Percentiles rank a stretch among this genome's conserved stretches.
Evolutionary conservation across 768 basidiomycete genomes (phyloP).

Genomic region (Phaffia tasmanica): DNA sequence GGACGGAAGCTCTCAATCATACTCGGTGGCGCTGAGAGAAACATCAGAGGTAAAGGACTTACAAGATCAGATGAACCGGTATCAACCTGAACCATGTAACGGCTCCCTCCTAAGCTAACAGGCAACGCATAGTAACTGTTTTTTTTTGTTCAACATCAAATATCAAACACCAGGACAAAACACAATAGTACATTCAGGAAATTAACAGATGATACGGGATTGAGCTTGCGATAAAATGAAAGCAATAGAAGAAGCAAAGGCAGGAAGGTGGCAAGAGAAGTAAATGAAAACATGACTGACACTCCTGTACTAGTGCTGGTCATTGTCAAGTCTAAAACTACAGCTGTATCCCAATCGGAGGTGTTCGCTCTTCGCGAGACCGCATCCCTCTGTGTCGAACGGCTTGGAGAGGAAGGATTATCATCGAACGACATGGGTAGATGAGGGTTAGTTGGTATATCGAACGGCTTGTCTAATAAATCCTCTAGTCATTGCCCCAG

Average conservation of each 20-base stretch:
- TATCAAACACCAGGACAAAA: background rate
- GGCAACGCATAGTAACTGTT: slow-evolving; percentile 22
- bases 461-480: no score
- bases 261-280: background rate
- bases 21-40: no score
- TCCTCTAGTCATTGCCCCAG: no score
- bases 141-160: no score
- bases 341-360: no score
- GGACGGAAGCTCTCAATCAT: no score
- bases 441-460: no score
- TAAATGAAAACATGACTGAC: slow-evolving; percentile 8
- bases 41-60: background rate
- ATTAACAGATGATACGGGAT: background rate
- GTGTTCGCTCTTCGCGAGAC: no score
- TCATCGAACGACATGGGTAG: no score
- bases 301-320: slow-evolving; percentile 8
- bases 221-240: background rate
- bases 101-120: slow-evolving; percentile 12
- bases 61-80: slow-evolving; percentile 24
- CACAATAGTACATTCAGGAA: no score
- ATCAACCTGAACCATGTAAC: slow-evolving; percentile 11
- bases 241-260: background rate
- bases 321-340: slow-evolving; percentile 6
- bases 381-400: no score
- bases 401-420: no score